Evolutionary conservation across 1,284 basidiomycete species (phyloP), one percentile per base, ranked within the genome.

Genomic region (Takashimella tepidaria): DNA sequence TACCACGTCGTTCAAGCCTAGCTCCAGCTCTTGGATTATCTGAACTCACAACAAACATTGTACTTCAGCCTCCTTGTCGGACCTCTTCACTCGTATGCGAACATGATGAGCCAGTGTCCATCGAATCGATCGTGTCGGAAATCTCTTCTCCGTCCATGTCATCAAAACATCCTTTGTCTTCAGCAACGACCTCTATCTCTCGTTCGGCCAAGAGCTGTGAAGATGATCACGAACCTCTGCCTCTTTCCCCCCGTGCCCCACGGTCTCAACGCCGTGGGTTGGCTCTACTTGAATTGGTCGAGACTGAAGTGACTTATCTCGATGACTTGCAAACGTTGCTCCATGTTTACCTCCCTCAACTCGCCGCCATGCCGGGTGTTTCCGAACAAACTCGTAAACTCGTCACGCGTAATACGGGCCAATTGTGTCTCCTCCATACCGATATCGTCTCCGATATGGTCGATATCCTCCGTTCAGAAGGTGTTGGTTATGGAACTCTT

Each of bases 251-350:
- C 19, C 49, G 49, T 26, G 25, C 49, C 10, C 8, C 31, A 8
- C 31, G 31, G 16, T 8, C 31, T 8, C 31, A 37, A 16, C 31
- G 31, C 10, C 59, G 70, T 3, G 66, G 64, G 37, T 72, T 73
- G 66, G 65, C 73, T 42, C 50, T 76, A 0, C 60, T 75, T n/a
- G 92, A 96, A 74, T 78, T 96, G 27, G 79, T 93, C 27, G 80
- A 83, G 56, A 92, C 90, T 0, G 92, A 96, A 75, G 78, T 84
- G 19, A 83, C 83, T 5, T 96, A 95, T 69, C 79, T 91, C 12
- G 74, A 80, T 49, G 89, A 92, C 70, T 73, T 96, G 60, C 81
- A 83, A 54, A 81, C 81, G 12, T 80, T 96, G 42, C 85, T 91
- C 45, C 81, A 77, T 60, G 70, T 79, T 41, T 79, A 78, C 60